These are phyloP conservation scores for Pythium coloratum DNA, from an alignment of 352 stramenopile species.

Conservation along the genomic window DNA sequence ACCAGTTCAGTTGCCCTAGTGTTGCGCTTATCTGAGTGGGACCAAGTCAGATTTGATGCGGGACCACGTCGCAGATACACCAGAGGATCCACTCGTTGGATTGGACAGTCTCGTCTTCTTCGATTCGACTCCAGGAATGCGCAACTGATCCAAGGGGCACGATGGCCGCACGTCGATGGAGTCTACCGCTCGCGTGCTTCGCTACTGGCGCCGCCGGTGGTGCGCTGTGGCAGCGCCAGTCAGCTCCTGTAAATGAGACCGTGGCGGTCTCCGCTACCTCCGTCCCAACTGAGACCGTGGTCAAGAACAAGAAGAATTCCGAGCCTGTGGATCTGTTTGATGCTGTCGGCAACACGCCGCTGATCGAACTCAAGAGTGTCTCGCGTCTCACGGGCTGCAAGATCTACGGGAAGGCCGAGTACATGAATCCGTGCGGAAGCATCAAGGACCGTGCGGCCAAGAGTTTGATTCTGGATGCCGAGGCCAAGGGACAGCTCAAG, in stretches of 20 bases:
- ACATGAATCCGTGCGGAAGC: slow-evolving; percentile 90
- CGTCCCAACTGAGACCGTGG: not conserved
- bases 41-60: too few species aligned
- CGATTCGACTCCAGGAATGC: not conserved
- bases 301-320: slow-evolving; percentile 16
- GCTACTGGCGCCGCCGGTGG: slow-evolving; percentile 26
- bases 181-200: slow-evolving; percentile 23
- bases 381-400: slow-evolving; percentile 69
- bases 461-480: slow-evolving; percentile 89
- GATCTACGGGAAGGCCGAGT: slow-evolving; percentile 82
- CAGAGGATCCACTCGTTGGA: not conserved
- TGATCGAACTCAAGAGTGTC: slow-evolving; percentile 67
- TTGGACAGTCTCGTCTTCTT: not conserved
- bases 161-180: slow-evolving; percentile 10
- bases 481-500: slow-evolving; percentile 80
- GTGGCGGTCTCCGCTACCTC: too few species aligned
- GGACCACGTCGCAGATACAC: too few species aligned
- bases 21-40: too few species aligned
- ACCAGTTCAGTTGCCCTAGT: too few species aligned
- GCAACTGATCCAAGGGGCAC: not conserved
- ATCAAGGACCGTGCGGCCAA: slow-evolving; percentile 95
- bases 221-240: slow-evolving; percentile 2
- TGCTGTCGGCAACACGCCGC: slow-evolving; percentile 75
- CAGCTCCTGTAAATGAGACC: not conserved
- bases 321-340: slow-evolving; percentile 56